Evolutionary conservation across 768 basidiomycete species (phyloP), one percentile per base, ranked within the genome.

Genomic region (Boletus subcaerulescens): DNA sequence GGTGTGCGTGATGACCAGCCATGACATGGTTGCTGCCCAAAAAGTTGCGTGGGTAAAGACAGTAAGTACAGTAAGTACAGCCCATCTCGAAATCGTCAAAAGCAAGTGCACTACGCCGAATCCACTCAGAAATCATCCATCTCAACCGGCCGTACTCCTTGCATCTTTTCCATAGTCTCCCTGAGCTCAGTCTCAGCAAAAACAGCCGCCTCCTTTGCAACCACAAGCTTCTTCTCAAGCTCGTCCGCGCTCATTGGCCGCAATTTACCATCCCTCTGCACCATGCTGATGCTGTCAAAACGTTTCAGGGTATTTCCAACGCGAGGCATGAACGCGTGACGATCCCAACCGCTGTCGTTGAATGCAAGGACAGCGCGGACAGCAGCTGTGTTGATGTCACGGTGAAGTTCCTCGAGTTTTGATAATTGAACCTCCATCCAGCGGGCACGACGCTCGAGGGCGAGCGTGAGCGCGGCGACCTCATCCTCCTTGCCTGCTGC

Each of bases 361-460:
- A 90, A 87, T 2, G 86, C 81, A 24, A 93, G 77, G 20, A 92
- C 85, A 8, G 89, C 89, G 26, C 86, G 81, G 26, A 92, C 89
- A 5, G 91, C 90, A 7, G 91, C 91, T 3, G 83, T 89, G 70
- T 93, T 94, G 72, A 93, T 93, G 60, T 93, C 91, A 29, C 89
- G 86, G 61, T 94, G 91, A 33, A 93, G 77, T 64, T 91, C 91
- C 69, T 94, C 91, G 35, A 94, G 76, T 67, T 93, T 93, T 0
- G 89, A 89, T 17, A 94, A 71, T 68, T 93, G 91, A 20, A 91
- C 88, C 71, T 93, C 91, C 89, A 94, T 93, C 90, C 91, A 94
- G 41, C 89, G 80, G 15, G 91, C 92, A n/a, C 92, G 87, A 57
- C 89, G 85, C 67, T 92, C 91, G 43, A 94, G 80, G 9, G 90